These are phyloP conservation scores for Trypanosoma caninum DNA, from an alignment of 208 protist genomes.

Conservation along the genomic window DNA sequence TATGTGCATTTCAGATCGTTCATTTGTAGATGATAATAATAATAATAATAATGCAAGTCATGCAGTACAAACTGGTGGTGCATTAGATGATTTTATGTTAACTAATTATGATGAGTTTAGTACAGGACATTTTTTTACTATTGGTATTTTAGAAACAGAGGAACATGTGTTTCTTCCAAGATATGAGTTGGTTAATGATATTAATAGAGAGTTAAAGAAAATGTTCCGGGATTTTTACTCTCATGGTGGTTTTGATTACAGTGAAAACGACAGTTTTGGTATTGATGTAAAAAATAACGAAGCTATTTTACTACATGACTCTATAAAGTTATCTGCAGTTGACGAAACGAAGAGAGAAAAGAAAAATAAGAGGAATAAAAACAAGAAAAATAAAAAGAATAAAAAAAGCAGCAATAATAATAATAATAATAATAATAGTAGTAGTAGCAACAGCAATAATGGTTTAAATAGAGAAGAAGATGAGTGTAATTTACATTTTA, in stretches of 20 bases:
- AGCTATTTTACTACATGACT: no score
- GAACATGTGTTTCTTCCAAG: constrained; percentile 56
- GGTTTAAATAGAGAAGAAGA: no score
- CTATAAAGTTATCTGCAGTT: no score
- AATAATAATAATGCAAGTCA: constrained; percentile 11
- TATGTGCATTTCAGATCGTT: no score
- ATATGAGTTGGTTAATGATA: constrained; percentile 43
- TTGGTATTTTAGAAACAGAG: constrained; percentile 46
- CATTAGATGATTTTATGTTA: neutral
- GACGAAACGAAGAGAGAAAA: no score
- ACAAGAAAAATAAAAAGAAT: neutral
- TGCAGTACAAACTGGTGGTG: neutral
- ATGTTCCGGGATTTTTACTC: constrained; percentile 18
- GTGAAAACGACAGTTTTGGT: neutral
- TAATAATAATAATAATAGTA: no score
- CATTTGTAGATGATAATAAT: no score
- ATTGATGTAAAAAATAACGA: neutral
- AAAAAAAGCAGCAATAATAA: neutral
- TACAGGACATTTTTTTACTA: neutral
- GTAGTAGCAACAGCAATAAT: no score
- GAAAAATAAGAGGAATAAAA: neutral
- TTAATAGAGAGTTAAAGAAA: constrained; percentile 18
- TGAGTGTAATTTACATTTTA: constrained; percentile 36
- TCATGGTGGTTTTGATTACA: no score
- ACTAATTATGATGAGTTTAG: constrained; percentile 19